Percentiles rank a stretch among this genome's conserved stretches.
Evolutionary conservation across 2,329 filamentous ascomycete genomes (phyloP).

Genomic region (Fusarium caatingaense): DNA sequence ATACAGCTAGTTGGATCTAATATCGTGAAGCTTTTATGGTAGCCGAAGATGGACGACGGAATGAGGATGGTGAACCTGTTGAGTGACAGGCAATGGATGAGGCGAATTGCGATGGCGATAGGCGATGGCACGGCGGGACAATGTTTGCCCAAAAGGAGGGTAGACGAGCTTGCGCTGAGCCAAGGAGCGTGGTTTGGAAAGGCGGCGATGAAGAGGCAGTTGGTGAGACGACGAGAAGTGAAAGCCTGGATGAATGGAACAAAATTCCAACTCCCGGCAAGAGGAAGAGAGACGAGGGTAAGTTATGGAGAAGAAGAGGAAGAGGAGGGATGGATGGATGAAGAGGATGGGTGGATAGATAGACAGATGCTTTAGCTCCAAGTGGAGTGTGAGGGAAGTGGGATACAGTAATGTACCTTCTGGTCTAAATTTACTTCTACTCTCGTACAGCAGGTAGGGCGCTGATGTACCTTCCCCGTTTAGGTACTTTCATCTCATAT

Average conservation of each 20-base stretch:
- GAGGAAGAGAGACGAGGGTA: slow-evolving; percentile 46
- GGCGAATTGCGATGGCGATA: slow-evolving; percentile 46
- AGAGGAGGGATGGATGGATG: slow-evolving; percentile 41
- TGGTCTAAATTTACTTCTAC: slow-evolving; percentile 30
- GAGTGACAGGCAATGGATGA: slow-evolving; percentile 41
- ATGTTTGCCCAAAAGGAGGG: slow-evolving; percentile 54
- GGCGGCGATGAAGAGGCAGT: slow-evolving; percentile 51
- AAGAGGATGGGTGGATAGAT: slow-evolving; percentile 39
- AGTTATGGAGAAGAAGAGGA: slow-evolving; percentile 38
- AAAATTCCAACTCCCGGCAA: slow-evolving; percentile 52
- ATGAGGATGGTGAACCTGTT: slow-evolving; percentile 42
- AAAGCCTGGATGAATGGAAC: slow-evolving; percentile 57
- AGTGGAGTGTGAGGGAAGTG: slow-evolving; percentile 34
- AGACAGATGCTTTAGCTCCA: slow-evolving; percentile 42
- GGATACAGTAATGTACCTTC: slow-evolving; percentile 39
- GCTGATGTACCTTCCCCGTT: slow-evolving; percentile 23
- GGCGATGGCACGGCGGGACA: slow-evolving; percentile 49
- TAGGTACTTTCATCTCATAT: slow-evolving; percentile 6
- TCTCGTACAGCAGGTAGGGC: slow-evolving; percentile 21
- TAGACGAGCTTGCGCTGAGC: slow-evolving; percentile 51
- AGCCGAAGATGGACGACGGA: slow-evolving; percentile 41
- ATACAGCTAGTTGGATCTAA: slow-evolving; percentile 40
- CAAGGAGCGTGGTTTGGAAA: slow-evolving; percentile 55
- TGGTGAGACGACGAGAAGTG: slow-evolving; percentile 56
- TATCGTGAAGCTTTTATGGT: slow-evolving; percentile 40